Percentiles rank a stretch among this genome's conserved stretches.
phyloP scores from a whole-genome alignment of 2,329 filamentous ascomycete genomes.

The Sporothrix dimorphospora region DNA sequence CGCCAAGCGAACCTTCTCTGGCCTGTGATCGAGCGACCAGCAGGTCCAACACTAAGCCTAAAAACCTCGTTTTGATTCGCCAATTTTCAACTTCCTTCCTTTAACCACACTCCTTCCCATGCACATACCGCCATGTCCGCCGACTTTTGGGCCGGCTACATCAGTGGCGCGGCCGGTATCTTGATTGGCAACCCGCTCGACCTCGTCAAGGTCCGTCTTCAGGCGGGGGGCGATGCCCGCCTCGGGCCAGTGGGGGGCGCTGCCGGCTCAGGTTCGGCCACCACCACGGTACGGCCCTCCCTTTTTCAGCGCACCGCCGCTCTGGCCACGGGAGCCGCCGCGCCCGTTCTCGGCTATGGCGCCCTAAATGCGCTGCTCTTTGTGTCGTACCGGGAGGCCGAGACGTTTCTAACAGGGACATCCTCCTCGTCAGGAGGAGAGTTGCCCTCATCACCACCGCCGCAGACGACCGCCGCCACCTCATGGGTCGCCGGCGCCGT shows the following conservation, averaged over 20 bases:
- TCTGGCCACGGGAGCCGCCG: conserved; percentile 69
- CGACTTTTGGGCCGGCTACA: conserved; percentile 92
- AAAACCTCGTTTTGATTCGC: conserved; percentile 7
- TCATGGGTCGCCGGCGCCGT: conserved; percentile 79
- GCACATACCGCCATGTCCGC: conserved; percentile 64
- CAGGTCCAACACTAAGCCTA: background rate
- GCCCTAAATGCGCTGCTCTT: conserved; percentile 90
- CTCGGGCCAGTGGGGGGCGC: conserved; percentile 47
- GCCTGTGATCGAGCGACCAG: conserved; percentile 3
- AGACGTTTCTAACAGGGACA: conserved; percentile 59
- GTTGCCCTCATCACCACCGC: conserved; percentile 34
- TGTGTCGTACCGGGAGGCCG: conserved; percentile 85
- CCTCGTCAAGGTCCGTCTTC: conserved; percentile 74
- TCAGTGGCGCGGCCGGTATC: conserved; percentile 84
- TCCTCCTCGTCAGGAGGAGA: background rate
- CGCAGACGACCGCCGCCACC: conserved; percentile 58
- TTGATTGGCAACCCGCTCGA: conserved; percentile 82
- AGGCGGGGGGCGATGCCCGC: conserved; percentile 57
- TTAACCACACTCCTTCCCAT: background rate
- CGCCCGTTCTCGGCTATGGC: conserved; percentile 86
- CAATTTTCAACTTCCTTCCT: background rate
- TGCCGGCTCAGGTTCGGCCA: conserved; percentile 53
- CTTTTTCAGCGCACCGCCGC: conserved; percentile 31
- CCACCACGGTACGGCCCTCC: conserved; percentile 1
- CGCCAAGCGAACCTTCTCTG: background rate